These are phyloP conservation scores for Lichtheimia corymbifera DNA, from an alignment of 371 early-diverging fungal genomes.

Conservation along the genomic window DNA sequence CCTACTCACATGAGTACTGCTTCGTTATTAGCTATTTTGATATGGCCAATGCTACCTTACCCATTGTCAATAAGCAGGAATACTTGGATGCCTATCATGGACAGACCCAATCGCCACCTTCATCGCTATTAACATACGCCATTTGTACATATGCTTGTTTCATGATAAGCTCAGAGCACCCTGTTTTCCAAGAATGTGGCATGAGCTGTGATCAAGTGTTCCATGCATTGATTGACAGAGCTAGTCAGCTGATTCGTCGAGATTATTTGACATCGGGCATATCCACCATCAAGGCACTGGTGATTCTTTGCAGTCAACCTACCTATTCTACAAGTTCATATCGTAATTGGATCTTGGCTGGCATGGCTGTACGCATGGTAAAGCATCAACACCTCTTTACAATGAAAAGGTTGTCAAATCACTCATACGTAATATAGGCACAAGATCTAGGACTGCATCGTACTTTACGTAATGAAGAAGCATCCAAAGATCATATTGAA, in stretches of 20 bases:
- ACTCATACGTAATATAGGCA: slow-evolving; percentile 17
- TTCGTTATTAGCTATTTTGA: slow-evolving; percentile 38
- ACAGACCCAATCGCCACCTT: slow-evolving; percentile 26
- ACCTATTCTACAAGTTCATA: slow-evolving; percentile 33
- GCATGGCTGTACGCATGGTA: slow-evolving; percentile 55
- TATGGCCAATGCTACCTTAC: slow-evolving; percentile 27
- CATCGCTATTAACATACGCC: slow-evolving; percentile 38
- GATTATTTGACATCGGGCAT: slow-evolving; percentile 40
- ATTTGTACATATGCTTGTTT: slow-evolving; percentile 41
- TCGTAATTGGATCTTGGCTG: slow-evolving; percentile 45
- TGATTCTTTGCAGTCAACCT: slow-evolving; percentile 40
- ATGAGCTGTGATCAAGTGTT: slow-evolving; percentile 34
- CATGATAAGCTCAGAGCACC: slow-evolving; percentile 23
- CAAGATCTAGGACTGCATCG: slow-evolving; percentile 48
- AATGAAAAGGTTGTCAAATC: no score
- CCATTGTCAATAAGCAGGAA: slow-evolving; percentile 36
- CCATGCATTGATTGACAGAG: slow-evolving; percentile 27
- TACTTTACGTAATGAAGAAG: slow-evolving; percentile 22
- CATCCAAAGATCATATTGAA: slow-evolving; percentile 27
- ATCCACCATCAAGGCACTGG: slow-evolving; percentile 42
- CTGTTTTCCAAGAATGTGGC: slow-evolving; percentile 23
- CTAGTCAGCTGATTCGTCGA: slow-evolving; percentile 23
- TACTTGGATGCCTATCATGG: slow-evolving; percentile 40
- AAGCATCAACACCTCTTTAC: background rate
- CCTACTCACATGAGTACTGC: no score